Base-by-base conservation (phyloP, 371 early-diverging fungal genomes). In the Rhizomucor miehei region DNA sequence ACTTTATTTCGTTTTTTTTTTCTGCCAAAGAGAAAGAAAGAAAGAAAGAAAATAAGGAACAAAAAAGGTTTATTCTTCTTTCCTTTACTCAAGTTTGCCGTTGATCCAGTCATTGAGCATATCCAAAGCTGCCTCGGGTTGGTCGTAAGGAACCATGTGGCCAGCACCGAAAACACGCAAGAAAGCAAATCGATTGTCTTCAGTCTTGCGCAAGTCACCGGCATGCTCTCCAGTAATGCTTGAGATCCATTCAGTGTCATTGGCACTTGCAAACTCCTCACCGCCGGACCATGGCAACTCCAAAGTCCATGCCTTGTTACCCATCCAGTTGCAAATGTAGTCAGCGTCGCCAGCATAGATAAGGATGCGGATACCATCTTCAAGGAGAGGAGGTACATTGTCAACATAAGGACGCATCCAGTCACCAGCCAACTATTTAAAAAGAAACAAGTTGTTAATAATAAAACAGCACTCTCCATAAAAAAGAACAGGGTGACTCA, bases 321-420 rank as follows among this genome's bases (percentile, higher is more conserved):
- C 95, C 63, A 90, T 85, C 93, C 94, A 94, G 70, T 92, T 92
- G 79, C 93, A 91, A 48, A 90, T 89, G 59, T 79, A 89, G 64
- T 90, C 91, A 4, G 89, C 88, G 60, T 89, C 85, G 50, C 97
- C 97, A 57, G 93, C 91, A 71, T 95, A 97, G 48, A 97, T 68
- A 54, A 97, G 71, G 11, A 95, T 80, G 14, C 82, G 75, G 63
- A 95, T 78, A 41, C 88, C 89, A 46, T 81, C 83, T 51, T 91
- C 90, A 47, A 97, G 81, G 46, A 95, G 69, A 6, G 75, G 75
- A 5, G 93, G 89, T 0, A 97, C 62, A 60, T 82, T 73, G 20
- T 60, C 58, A 54, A 89, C 89, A 66, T 86, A 94, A 11, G 95
- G 93, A 51, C 79, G 81, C 92, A 93, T 93, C 89, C 90, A 91